A percentile compares a stretch with the other conserved stretches of the same genome.
phyloP scores from a whole-genome alignment of 2,329 filamentous ascomycete genomes.

The Colletotrichum melonis region DNA sequence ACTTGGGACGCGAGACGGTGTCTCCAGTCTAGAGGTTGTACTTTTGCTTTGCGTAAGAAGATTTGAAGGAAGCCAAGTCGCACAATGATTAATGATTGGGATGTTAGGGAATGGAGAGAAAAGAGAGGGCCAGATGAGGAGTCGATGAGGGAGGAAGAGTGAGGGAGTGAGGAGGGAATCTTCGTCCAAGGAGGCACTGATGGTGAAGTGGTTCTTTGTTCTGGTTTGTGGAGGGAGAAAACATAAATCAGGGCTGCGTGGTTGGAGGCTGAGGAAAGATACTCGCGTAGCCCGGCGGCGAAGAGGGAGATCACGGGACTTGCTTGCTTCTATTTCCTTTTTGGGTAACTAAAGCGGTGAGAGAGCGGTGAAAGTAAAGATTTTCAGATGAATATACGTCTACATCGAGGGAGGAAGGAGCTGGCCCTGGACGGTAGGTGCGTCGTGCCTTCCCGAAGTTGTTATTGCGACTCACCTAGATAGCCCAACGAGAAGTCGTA shows the following conservation, averaged over 20 bases:
- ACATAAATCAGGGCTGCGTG: too few species aligned
- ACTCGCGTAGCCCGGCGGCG: background rate
- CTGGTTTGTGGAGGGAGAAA: background rate
- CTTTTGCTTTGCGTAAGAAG: background rate
- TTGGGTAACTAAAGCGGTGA: background rate
- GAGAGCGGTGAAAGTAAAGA: too few species aligned
- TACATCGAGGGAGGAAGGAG: background rate
- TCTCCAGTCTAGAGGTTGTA: background rate
- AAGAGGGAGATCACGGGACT: background rate
- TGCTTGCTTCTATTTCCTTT: background rate
- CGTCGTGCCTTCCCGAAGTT: background rate
- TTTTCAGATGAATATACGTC: background rate
- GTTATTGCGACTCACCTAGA: background rate
- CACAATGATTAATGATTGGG: background rate
- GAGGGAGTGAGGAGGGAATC: background rate
- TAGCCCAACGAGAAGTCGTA: background rate
- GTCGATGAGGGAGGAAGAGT: background rate
- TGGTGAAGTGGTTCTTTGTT: background rate
- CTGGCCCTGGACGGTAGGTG: background rate
- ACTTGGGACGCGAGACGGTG: background rate
- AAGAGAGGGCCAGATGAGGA: background rate
- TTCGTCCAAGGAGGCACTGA: background rate
- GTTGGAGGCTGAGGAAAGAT: too few species aligned
- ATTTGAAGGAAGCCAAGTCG: background rate
- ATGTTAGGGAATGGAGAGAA: background rate